Conservation (phyloP, 345 rosid genomes). For the Toxicodendron radicans region DNA sequence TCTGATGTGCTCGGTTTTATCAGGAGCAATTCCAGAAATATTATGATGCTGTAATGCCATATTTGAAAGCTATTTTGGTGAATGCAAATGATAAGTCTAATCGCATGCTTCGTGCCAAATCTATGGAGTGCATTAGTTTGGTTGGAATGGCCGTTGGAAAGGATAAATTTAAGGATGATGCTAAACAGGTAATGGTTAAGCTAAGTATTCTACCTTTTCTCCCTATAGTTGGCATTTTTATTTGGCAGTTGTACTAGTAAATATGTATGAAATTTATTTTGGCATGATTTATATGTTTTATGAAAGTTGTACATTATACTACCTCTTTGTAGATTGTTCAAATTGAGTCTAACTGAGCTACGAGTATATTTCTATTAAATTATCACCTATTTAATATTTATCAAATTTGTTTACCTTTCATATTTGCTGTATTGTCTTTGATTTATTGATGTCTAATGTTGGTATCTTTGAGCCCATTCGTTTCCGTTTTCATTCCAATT, state of each 20-base stretch:
- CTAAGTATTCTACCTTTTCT: background rate
- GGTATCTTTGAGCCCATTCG: too few relatives aligned
- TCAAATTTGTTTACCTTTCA: slow-evolving; percentile 6
- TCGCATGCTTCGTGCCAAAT: slow-evolving; percentile 74
- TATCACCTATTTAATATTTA: background rate
- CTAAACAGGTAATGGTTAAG: slow-evolving; percentile 52
- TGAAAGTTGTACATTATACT: background rate
- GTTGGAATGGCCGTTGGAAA: slow-evolving; percentile 86
- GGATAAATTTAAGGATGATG: slow-evolving; percentile 65
- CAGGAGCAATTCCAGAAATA: slow-evolving; percentile 69
- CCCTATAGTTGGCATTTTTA: background rate
- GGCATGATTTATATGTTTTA: background rate
- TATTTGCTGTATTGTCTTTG: background rate
- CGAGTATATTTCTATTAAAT: background rate
- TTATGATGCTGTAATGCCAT: slow-evolving; percentile 61
- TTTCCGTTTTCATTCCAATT: background rate
- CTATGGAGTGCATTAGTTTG: slow-evolving; percentile 80
- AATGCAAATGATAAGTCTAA: slow-evolving; percentile 62
- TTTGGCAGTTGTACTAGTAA: background rate
- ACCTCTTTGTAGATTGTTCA: background rate
- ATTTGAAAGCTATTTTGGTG: slow-evolving; percentile 54
- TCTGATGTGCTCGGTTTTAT: slow-evolving; percentile 13
- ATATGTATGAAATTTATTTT: background rate
- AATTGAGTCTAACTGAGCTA: background rate
- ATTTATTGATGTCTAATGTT: background rate